Conservation (phyloP, 2,329 filamentous ascomycete species). For the Colletotrichum eremochloae region DNA sequence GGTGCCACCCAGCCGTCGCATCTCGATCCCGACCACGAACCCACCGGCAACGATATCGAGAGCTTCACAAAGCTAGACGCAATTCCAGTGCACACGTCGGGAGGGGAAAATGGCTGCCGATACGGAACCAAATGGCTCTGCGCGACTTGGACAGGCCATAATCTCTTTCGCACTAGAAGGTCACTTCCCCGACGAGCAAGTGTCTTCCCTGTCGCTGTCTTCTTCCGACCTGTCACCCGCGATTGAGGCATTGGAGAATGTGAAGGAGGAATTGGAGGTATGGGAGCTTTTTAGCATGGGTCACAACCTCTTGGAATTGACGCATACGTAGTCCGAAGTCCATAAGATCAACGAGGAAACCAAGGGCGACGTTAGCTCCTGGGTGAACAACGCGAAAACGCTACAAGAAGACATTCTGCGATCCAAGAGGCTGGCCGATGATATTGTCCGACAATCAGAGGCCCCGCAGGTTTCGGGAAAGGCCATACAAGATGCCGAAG, state of each 20-base stretch:
- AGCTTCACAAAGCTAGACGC: constrained; percentile 18
- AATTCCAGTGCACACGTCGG: not conserved
- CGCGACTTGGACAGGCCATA: constrained; percentile 55
- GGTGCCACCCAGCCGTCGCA: not conserved
- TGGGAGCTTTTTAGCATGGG: not conserved
- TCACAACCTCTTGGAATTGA: not conserved
- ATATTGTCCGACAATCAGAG: constrained; percentile 84
- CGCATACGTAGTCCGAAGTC: constrained; percentile 72
- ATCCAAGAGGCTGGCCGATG: constrained; percentile 82
- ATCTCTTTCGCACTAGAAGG: constrained; percentile 57
- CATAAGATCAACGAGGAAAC: constrained; percentile 81
- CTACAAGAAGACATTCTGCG: constrained; percentile 88
- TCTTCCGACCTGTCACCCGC: constrained; percentile 56
- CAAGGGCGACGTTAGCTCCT: constrained; percentile 84
- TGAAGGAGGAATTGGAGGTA: constrained; percentile 58
- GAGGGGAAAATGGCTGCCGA: constrained; percentile 49
- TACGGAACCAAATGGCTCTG: constrained; percentile 45
- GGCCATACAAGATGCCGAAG: constrained; percentile 65
- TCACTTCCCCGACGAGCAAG: constrained; percentile 56
- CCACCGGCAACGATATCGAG: constrained; percentile 8
- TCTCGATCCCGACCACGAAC: constrained; percentile 9
- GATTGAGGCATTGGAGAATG: constrained; percentile 54
- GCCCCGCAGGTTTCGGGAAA: constrained; percentile 68
- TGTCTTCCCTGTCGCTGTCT: constrained; percentile 53
- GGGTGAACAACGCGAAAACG: constrained; percentile 86